Percentiles rank a stretch among this genome's conserved stretches.
Evolutionary conservation across 257 asterid species (phyloP).

Genomic region (Scutellaria minor): DNA sequence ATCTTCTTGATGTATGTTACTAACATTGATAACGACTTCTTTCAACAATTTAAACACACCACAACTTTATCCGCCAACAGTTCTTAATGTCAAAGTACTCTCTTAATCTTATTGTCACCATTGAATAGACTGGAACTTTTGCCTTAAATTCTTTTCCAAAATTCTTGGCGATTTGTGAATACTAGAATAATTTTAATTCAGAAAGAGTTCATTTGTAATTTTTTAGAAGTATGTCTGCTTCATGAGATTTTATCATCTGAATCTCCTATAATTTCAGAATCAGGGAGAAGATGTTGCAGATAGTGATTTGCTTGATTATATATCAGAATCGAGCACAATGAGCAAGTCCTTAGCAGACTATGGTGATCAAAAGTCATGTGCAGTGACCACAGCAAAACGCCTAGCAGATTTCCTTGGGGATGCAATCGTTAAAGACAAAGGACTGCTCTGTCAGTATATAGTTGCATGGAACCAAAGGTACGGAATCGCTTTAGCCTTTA

Average conservation of each 20-base stretch:
- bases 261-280: constrained; percentile 59
- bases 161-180: not conserved
- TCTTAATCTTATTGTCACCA: constrained; percentile 25
- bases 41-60: constrained; percentile 29
- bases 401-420: constrained; percentile 97
- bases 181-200: constrained; percentile 15
- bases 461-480: constrained; percentile 99
- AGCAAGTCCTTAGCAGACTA: constrained; percentile 96
- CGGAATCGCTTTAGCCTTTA: constrained; percentile 26
- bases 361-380: constrained; percentile 96
- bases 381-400: constrained; percentile 97
- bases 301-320: constrained; percentile 88
- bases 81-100: constrained; percentile 11
- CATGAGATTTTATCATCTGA: constrained; percentile 29
- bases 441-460: constrained; percentile 91
- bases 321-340: constrained; percentile 99
- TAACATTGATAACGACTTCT: constrained; percentile 31
- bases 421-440: constrained; percentile 97
- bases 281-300: constrained; percentile 94
- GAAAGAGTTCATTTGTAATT: not conserved
- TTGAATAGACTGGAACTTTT: constrained; percentile 27
- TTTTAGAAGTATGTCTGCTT: constrained; percentile 6
- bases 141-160: constrained; percentile 6
- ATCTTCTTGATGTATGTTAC: constrained; percentile 89
- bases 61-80: constrained; percentile 2